Base-by-base conservation (phyloP, 2,329 filamentous ascomycete genomes). In the Bipolaris gigantea region DNA sequence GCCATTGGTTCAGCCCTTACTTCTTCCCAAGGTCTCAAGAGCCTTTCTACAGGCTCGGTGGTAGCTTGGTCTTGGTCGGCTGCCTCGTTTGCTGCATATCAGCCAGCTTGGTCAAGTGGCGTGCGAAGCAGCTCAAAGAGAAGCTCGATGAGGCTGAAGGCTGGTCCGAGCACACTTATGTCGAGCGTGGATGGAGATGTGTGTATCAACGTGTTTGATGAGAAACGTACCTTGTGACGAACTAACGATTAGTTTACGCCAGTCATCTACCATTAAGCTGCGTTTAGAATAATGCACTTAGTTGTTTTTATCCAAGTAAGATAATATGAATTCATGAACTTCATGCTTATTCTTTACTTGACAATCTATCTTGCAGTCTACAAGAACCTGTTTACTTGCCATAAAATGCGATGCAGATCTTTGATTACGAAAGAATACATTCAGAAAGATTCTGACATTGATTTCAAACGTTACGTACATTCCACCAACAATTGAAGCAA, bases 1-100 rank as follows among this genome's bases (percentile, higher is more conserved):
- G 71, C 2, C 76, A 78, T 34, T 77, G 76, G 75, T 77, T 77
- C 46, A 75, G 69, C 0, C 75, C 75, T 0, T 77, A 77, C 53
- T 78, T 78, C 48, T 70, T 73, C 42, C 60, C 59, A 1, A 63
- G 52, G 6, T 59, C 48, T n/a, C 64, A 67, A 50, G 62, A 64
- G 45, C 63, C 64, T 1, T 62, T 49, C 38, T 67, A 67, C 27
- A 54, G 59, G 1, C 35, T 64, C 1, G 64, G 63, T 9, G 64
- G 64, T 41, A 63, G 64, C 0, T 39, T 65, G 25, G 68, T 72
- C 13, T 30, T 70, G 8, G 65, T 67, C 25, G 66, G 67, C 6
- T 69, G 67, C 23, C n/a, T 64, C 3, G 56, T 63, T 42, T 65
- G 60, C 19, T 50, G 60, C 8, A 45, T 63, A 5, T 59, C 40